Base-by-base conservation (phyloP, 257 asterid species). In the Echites panduratus region DNA sequence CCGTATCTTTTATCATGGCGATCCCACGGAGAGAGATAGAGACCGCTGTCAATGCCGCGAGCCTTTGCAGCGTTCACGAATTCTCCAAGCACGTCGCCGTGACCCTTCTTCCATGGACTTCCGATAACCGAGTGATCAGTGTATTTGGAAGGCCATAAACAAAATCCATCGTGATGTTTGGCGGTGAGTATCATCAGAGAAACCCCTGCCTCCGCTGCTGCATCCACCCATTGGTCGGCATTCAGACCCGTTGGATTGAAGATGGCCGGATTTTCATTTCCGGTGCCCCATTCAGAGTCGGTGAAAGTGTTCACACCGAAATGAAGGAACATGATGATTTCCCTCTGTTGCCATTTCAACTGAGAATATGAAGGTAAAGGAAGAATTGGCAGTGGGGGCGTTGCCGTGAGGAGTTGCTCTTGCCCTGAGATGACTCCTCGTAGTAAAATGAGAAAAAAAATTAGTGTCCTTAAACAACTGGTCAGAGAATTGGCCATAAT, bases 21-120 rank as follows among this genome's bases (percentile, higher is more conserved):
- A 79, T 94, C 98, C 97, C 98, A 94, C 0, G 98, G 98, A 0
- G 98, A 94, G 29, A 94, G 97, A 73, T 94, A 94, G 73, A 94
- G 67, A 13, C 98, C 98, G 50, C 80, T 73, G 32, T 94, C 96
- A 1, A 94, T 77, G 14, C 88, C 88, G 0, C 91, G 89, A 73
- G 90, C 85, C 76, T 69, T 83, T 0, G 88, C 88, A 0, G 98
- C 97, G 9, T 56, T 14, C n/a, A 82, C 90, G 44, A 91, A 84
- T 54, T 91, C 98, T 11, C 9, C 68, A 14, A 94, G 85, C 9
- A 94, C 96, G 53, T 94, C 96, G 0, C 98, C 98, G 3, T 48
- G 68, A 20, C 98, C 98, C 48, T 83, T 77, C 65, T 75, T 80
- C 97, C 96, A 94, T 2, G 93, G 92, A 61, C 98, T 94, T 43